These are phyloP conservation scores for Cicer arietinum DNA, from an alignment of 306 rosid species.

Conservation along the genomic window DNA sequence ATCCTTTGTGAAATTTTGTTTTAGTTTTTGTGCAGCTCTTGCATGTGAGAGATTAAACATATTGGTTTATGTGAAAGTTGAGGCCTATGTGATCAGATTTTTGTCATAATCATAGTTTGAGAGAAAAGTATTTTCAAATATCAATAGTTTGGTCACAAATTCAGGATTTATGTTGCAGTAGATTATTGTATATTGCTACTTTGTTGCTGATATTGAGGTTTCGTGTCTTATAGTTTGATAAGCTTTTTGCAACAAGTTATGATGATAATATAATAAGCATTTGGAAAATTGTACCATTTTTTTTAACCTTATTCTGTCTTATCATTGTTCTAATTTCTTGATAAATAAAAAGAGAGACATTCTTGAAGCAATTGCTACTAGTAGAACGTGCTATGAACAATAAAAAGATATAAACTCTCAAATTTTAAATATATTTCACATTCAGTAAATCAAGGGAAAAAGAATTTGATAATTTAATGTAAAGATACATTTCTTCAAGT, in stretches of 20 bases:
- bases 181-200: constrained; percentile 42
- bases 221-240: constrained; percentile 34
- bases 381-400: neutral
- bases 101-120: constrained; percentile 34
- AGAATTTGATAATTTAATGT: neutral
- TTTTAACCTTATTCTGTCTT: neutral
- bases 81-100: constrained; percentile 32
- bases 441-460: neutral
- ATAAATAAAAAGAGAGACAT: neutral
- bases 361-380: neutral
- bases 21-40: constrained; percentile 49
- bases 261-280: constrained; percentile 16
- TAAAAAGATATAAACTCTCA: neutral
- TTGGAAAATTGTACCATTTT: neutral
- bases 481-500: neutral
- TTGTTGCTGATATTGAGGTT: constrained; percentile 27
- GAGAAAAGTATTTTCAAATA: constrained; percentile 26
- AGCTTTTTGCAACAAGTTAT: constrained; percentile 6
- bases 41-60: constrained; percentile 52
- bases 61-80: constrained; percentile 50
- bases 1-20: constrained; percentile 59
- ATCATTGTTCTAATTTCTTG: neutral
- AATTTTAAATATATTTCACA: neutral
- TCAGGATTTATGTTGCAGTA: constrained; percentile 46
- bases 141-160: constrained; percentile 48